Evolutionary conservation across 2,329 filamentous ascomycete genomes (phyloP), one percentile per base, ranked within the genome.

Genomic region (Verticillium nubilum): DNA sequence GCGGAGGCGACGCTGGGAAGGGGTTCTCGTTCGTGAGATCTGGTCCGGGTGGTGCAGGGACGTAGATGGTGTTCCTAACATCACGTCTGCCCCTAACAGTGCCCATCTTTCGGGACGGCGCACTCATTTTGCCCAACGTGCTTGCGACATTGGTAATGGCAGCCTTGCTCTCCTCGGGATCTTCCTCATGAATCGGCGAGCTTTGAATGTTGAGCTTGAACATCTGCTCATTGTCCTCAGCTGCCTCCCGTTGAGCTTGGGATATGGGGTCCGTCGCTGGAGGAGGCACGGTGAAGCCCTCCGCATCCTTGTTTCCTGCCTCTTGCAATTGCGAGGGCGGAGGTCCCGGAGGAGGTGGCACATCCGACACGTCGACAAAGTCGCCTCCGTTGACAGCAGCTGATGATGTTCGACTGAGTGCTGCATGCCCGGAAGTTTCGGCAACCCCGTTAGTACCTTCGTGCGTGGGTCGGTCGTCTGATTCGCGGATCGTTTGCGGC

Each of bases 1-100:
- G 61, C 31, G 74, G 76, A 27, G 76, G 77, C 17, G 71, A 72
- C 57, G 70, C 68, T 59, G 70, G 69, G 65, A 73, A 69, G 2
- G 71, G 65, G 42, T 67, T 69, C 13, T 72, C 69, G 57, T 70
- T 68, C 3, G 71, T 65, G 59, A 72, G 69, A 62, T 77, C 71
- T 9, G 54, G 74, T 63, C 29, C 70, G 7, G 28, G 68, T 7
- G 72, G 64, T 3, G 76, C 71, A 10, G 91, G 88, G 63, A 93
- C 81, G 69, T 95, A 94, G 58, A 97, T 87, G 1, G 93, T 97
- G 73, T 96, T 96, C 61, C 94, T 86, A 63, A 96, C 91, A 71
- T 98, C 94, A 70, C 95, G 85, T 62, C 95, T 89, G 57, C 95
- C 95, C 65, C 95, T 86, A 17, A 96, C 79, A 15, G 92, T 97